Conservation (phyloP, 306 rosid genomes). For the Malus fusca region DNA sequence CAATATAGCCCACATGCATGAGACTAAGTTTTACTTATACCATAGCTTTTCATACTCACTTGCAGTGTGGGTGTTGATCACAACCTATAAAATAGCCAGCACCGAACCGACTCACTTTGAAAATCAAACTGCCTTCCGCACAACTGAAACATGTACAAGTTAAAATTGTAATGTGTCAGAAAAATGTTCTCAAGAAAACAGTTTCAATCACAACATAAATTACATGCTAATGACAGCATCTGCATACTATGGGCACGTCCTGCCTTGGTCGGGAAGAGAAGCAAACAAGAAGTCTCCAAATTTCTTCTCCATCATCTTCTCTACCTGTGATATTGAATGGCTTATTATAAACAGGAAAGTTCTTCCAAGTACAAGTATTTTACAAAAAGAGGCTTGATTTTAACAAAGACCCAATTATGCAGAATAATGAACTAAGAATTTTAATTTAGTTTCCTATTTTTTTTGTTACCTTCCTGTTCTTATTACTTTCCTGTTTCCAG, state of each 20-base stretch:
- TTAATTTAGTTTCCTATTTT: neutral
- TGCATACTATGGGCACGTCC: slow-evolving; percentile 79
- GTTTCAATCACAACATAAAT: neutral
- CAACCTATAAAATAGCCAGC: slow-evolving; percentile 92
- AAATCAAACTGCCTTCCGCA: slow-evolving; percentile 70
- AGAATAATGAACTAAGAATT: neutral
- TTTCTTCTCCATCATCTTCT: slow-evolving; percentile 91
- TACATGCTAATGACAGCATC: slow-evolving; percentile 4
- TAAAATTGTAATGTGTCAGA: slow-evolving; percentile 13
- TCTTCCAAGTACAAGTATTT: neutral
- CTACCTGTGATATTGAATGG: slow-evolving; percentile 55
- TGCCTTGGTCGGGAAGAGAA: slow-evolving; percentile 51
- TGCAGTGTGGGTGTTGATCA: slow-evolving; percentile 94
- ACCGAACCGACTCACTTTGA: slow-evolving; percentile 90
- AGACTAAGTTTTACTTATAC: neutral
- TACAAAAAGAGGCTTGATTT: neutral
- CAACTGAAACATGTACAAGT: slow-evolving; percentile 54
- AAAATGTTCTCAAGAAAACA: neutral
- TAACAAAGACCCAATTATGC: neutral
- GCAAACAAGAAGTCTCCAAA: slow-evolving; percentile 67
- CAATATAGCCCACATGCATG: neutral
- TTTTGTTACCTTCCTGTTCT: neutral
- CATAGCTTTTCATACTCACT: slow-evolving; percentile 49
- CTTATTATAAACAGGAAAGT: slow-evolving; percentile 5
- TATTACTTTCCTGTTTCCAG: neutral